phyloP scores from a whole-genome alignment of 345 rosid genomes.

The Capsella bursapastoris region DNA sequence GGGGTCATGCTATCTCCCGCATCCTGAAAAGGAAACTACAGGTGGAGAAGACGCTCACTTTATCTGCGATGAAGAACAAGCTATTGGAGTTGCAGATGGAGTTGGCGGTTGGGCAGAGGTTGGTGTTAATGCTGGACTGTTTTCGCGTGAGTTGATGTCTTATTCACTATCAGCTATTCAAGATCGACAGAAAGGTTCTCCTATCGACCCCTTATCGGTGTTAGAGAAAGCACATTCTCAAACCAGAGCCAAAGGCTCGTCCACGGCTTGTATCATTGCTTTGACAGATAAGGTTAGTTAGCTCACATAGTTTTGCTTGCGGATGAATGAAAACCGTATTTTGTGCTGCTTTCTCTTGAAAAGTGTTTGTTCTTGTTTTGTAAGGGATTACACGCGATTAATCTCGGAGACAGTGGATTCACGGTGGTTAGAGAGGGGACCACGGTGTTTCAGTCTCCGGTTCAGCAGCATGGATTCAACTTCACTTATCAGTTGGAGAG shows the following conservation, averaged over 20 bases:
- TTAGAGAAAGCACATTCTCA: slow-evolving; percentile 85
- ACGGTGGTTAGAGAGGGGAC: slow-evolving; percentile 83
- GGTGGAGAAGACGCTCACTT: slow-evolving; percentile 99
- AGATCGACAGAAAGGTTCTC: slow-evolving; percentile 68
- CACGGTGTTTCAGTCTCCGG: slow-evolving; percentile 84
- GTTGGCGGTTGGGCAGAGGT: slow-evolving; percentile 99
- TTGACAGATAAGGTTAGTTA: slow-evolving; percentile 69
- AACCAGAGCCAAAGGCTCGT: slow-evolving; percentile 85
- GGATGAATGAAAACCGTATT: neutral
- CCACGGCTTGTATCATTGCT: slow-evolving; percentile 91
- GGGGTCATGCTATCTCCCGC: slow-evolving; percentile 84
- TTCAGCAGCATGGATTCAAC: slow-evolving; percentile 94
- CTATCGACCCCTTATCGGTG: slow-evolving; percentile 73
- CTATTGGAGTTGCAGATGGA: slow-evolving; percentile 96
- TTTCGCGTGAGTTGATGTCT: slow-evolving; percentile 86
- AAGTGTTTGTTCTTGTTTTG: slow-evolving; percentile 9
- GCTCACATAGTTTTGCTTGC: neutral
- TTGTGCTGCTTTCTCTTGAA: neutral
- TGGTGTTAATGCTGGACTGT: slow-evolving; percentile 83
- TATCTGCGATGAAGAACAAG: slow-evolving; percentile 75
- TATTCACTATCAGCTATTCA: slow-evolving; percentile 75
- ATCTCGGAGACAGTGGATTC: slow-evolving; percentile 98
- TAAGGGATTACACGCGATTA: slow-evolving; percentile 79
- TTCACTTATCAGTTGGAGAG: slow-evolving; percentile 91
- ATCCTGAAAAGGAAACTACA: slow-evolving; percentile 90